Conservation (phyloP, 148 eudicot genomes). For the Diospyros kaki region DNA sequence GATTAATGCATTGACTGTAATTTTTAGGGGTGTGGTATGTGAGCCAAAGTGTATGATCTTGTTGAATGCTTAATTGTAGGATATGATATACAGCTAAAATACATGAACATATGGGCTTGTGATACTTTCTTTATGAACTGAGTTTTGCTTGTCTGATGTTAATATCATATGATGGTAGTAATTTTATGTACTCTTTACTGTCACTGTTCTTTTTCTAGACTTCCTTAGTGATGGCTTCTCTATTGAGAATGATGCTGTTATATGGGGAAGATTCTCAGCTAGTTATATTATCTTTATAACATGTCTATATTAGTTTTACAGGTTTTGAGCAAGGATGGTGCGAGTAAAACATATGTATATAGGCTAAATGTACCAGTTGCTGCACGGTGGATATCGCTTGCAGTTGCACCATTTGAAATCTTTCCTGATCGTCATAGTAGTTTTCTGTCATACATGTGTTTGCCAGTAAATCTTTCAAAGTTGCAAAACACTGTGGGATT, state of each 20-base stretch:
- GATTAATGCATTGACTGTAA: constrained; percentile 5
- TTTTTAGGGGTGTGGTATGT: not conserved
- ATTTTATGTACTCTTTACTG: not conserved
- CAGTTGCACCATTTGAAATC: constrained; percentile 88
- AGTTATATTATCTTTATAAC: not conserved
- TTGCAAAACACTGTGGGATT: constrained; percentile 65
- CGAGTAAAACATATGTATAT: constrained; percentile 82
- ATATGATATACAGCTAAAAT: too few relatives aligned
- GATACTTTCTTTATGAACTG: not conserved
- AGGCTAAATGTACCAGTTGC: constrained; percentile 74
- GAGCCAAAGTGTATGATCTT: too few relatives aligned
- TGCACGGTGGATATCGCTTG: constrained; percentile 86
- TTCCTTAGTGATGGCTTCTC: not conserved
- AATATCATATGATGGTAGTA: not conserved
- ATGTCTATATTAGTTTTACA: constrained; percentile 24
- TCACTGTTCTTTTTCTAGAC: too few relatives aligned
- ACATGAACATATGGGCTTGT: too few relatives aligned
- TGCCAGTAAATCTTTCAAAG: constrained; percentile 52
- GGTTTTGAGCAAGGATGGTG: constrained; percentile 87
- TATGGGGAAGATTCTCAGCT: constrained; percentile 1
- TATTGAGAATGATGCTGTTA: not conserved
- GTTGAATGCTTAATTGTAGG: too few relatives aligned
- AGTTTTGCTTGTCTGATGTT: not conserved
- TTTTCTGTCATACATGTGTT: constrained; percentile 76
- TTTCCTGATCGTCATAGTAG: constrained; percentile 65